These are phyloP conservation scores for Halophytophthora batemanensis DNA, from an alignment of 352 stramenopile genomes.

Conservation along the genomic window DNA sequence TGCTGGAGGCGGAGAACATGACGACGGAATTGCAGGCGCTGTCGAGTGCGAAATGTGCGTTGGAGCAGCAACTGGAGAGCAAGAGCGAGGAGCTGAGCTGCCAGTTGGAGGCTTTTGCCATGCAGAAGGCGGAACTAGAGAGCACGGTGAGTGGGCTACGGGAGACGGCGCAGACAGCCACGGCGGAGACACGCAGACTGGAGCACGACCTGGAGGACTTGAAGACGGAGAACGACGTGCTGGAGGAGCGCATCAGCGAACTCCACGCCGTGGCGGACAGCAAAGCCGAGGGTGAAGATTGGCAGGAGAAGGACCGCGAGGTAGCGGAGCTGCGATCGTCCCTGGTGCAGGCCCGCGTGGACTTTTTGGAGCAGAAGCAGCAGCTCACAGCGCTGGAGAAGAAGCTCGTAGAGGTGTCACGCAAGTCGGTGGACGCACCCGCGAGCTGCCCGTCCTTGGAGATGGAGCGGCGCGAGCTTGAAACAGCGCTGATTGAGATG, in stretches of 20 bases:
- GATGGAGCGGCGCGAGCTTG: slow-evolving; percentile 56
- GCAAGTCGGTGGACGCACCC: slow-evolving; percentile 22
- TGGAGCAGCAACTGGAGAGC: slow-evolving; percentile 25
- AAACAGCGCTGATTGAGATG: slow-evolving; percentile 57
- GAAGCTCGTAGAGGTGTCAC: slow-evolving; percentile 50
- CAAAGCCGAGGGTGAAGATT: slow-evolving; percentile 36
- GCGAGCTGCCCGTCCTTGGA: slow-evolving; percentile 31
- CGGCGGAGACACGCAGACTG: slow-evolving; percentile 28
- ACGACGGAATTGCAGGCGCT: slow-evolving; percentile 28
- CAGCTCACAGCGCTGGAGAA: slow-evolving; percentile 53
- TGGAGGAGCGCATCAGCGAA: slow-evolving; percentile 56
- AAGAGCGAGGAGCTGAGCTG: slow-evolving; percentile 17
- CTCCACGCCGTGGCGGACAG: slow-evolving; percentile 29
- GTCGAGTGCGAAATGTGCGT: slow-evolving; percentile 20
- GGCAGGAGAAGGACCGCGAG: slow-evolving; percentile 47
- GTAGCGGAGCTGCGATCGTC: slow-evolving; percentile 54
- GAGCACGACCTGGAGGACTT: slow-evolving; percentile 39
- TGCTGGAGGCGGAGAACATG: slow-evolving; percentile 27
- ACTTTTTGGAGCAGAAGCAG: slow-evolving; percentile 53
- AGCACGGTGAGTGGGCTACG: slow-evolving; percentile 21
- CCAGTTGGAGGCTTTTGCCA: slow-evolving; percentile 27
- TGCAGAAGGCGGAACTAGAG: slow-evolving; percentile 40
- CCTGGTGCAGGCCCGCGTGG: slow-evolving; percentile 53
- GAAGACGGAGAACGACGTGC: slow-evolving; percentile 54
- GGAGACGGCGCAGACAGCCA: slow-evolving; percentile 9